These are phyloP conservation scores for Globisporangium carolinianum DNA, from an alignment of 352 stramenopile species.

Conservation along the genomic window DNA sequence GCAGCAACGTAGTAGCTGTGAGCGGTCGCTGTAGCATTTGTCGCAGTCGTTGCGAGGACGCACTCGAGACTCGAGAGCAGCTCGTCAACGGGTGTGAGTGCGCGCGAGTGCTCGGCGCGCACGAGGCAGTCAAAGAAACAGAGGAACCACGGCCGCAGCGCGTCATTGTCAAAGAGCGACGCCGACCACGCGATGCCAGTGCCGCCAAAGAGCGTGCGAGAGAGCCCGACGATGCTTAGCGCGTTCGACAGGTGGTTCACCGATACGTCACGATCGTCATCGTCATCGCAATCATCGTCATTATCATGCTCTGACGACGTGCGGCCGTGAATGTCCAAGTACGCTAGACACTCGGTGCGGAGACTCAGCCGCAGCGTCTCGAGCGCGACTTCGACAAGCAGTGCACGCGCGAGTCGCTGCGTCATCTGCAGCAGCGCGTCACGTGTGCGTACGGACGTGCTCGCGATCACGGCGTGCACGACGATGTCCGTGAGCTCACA, in stretches of 20 bases:
- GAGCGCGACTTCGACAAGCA: slow-evolving; percentile 19
- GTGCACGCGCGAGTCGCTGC: slow-evolving; percentile 16
- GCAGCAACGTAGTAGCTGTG: slow-evolving; percentile 31
- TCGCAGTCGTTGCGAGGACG: neutral
- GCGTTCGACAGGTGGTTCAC: slow-evolving; percentile 12
- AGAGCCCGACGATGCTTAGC: slow-evolving; percentile 11
- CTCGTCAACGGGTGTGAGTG: slow-evolving; percentile 14
- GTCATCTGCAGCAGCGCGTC: slow-evolving; percentile 20
- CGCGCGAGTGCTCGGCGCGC: slow-evolving; percentile 22
- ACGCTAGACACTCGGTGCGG: slow-evolving; percentile 22
- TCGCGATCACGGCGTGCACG: slow-evolving; percentile 31
- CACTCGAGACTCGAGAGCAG: slow-evolving; percentile 14
- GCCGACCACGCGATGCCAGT: slow-evolving; percentile 11
- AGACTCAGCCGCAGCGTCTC: slow-evolving; percentile 18
- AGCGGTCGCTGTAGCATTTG: neutral
- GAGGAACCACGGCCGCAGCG: slow-evolving; percentile 12
- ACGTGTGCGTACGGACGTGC: slow-evolving; percentile 23
- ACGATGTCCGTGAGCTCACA: slow-evolving; percentile 18
- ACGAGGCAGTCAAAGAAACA: slow-evolving; percentile 18
- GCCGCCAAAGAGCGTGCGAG: slow-evolving; percentile 4
- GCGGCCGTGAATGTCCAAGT: slow-evolving; percentile 3
- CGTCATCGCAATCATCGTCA: slow-evolving; percentile 4
- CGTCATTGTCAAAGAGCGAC: slow-evolving; percentile 12
- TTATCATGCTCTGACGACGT: slow-evolving; percentile 6
- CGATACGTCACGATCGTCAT: slow-evolving; percentile 4